Conservation (phyloP, 1,284 basidiomycete species). For the Tilletia horrida region DNA sequence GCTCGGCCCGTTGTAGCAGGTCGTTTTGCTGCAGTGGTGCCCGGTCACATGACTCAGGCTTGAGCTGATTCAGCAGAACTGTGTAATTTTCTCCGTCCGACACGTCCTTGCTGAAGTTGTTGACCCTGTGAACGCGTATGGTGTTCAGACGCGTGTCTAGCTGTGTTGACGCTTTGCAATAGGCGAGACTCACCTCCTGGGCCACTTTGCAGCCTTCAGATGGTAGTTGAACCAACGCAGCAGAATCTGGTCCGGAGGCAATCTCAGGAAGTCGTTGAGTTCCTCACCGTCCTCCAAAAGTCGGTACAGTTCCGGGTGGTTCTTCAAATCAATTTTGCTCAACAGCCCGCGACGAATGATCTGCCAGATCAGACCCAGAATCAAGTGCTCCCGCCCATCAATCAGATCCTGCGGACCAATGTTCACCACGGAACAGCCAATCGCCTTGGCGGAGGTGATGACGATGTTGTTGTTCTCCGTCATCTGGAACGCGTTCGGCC, state of each 20-base stretch:
- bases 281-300: constrained; percentile 95
- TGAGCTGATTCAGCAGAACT: constrained; percentile 87
- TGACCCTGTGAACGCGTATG: constrained; percentile 59
- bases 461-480: constrained; percentile 99
- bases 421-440: constrained; percentile 97
- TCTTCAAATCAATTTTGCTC: constrained; percentile 93
- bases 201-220: constrained; percentile 89
- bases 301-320: constrained; percentile 93
- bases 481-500: constrained; percentile 89
- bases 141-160: not conserved
- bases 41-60: constrained; percentile 81
- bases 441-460: constrained; percentile 94
- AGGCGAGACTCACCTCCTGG: constrained; percentile 61
- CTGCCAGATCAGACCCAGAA: constrained; percentile 98
- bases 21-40: constrained; percentile 83
- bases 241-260: constrained; percentile 95
- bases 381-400: constrained; percentile 91
- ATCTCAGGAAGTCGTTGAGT: constrained; percentile 83
- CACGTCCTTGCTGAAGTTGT: constrained; percentile 94
- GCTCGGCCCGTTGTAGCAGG: constrained; percentile 76
- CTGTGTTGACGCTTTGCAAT: not conserved
- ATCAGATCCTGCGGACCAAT: constrained; percentile 90
- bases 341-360: constrained; percentile 90
- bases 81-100: constrained; percentile 96
- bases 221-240: constrained; percentile 99